phyloP scores from a whole-genome alignment of 495 filamentous ascomycete species.

The Penicillium maclennaniae region DNA sequence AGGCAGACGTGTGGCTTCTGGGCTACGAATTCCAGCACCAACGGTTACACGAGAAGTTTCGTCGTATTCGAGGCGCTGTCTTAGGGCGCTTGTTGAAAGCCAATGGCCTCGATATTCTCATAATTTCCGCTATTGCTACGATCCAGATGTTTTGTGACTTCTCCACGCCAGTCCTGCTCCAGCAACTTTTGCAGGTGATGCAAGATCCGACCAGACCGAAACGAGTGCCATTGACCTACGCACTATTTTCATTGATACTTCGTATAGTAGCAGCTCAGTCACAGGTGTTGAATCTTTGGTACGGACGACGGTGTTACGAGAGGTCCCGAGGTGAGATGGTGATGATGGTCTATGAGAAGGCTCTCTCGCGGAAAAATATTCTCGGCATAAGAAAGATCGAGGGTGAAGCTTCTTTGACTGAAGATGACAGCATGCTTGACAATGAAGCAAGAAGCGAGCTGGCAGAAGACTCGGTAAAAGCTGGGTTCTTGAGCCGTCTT shows the following conservation, averaged over 20 bases:
- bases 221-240: constrained; percentile 61
- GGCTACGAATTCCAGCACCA: constrained; percentile 73
- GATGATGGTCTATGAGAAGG: constrained; percentile 85
- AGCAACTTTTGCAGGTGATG: constrained; percentile 67
- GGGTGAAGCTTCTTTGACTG: constrained; percentile 3
- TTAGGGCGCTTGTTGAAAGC: constrained; percentile 63
- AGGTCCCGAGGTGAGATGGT: constrained; percentile 79
- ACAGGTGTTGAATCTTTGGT: constrained; percentile 69
- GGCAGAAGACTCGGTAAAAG: constrained; percentile 2
- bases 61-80: constrained; percentile 67
- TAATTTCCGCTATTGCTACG: constrained; percentile 57
- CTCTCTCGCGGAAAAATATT: constrained; percentile 66
- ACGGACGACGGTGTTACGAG: constrained; percentile 70
- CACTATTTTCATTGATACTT: constrained; percentile 54
- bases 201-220: constrained; percentile 45
- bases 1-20: constrained; percentile 75
- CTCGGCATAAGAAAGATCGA: constrained; percentile 41
- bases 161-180: constrained; percentile 63
- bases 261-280: constrained; percentile 62
- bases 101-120: constrained; percentile 70
- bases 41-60: constrained; percentile 66
- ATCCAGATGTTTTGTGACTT: constrained; percentile 59
- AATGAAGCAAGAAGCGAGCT: constrained; percentile 1
- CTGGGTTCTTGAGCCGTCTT: constrained; percentile 13
- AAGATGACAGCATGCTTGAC: not conserved